These are phyloP conservation scores for Bombardia bombarda DNA, from an alignment of 495 filamentous ascomycete genomes.

Conservation along the genomic window DNA sequence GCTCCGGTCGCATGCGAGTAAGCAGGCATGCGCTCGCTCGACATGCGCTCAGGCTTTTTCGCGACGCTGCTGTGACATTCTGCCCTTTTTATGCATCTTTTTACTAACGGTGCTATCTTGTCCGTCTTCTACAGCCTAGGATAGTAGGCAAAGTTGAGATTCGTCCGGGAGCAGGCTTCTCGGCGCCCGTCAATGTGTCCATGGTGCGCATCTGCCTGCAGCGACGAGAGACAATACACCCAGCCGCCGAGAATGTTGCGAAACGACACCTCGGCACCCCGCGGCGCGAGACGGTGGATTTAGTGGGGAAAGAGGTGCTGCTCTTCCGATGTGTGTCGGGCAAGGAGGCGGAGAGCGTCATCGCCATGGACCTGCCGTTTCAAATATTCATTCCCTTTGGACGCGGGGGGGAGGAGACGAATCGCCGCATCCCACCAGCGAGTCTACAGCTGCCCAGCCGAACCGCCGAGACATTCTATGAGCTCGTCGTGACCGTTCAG, in stretches of 20 bases:
- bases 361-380: constrained; percentile 97
- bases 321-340: constrained; percentile 79
- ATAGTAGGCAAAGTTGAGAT: constrained; percentile 99
- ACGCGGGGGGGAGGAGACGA: constrained; percentile 78
- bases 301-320: constrained; percentile 92
- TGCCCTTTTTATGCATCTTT: constrained; percentile 1
- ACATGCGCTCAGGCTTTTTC: too few species aligned
- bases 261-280: constrained; percentile 90
- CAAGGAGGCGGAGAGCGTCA: constrained; percentile 75
- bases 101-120: constrained; percentile 16
- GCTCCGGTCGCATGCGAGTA: constrained; percentile 1
- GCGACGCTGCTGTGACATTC: too few species aligned
- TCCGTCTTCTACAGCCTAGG: constrained; percentile 55
- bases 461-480: constrained; percentile 92
- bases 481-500: constrained; percentile 91
- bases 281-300: constrained; percentile 80
- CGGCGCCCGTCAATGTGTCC: constrained; percentile 82
- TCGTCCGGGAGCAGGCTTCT: constrained; percentile 71
- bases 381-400: constrained; percentile 96
- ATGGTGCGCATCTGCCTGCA: constrained; percentile 91
- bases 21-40: neutral
- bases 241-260: constrained; percentile 84
- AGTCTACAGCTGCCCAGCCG: constrained; percentile 85
- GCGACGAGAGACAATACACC: constrained; percentile 92
- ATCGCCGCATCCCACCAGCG: constrained; percentile 82